A percentile compares a stretch with the other conserved stretches of the same genome.
These are phyloP conservation scores for Tuctoria greenei DNA, from an alignment of 176 grass and related monocot genomes.

Conservation along the genomic window DNA sequence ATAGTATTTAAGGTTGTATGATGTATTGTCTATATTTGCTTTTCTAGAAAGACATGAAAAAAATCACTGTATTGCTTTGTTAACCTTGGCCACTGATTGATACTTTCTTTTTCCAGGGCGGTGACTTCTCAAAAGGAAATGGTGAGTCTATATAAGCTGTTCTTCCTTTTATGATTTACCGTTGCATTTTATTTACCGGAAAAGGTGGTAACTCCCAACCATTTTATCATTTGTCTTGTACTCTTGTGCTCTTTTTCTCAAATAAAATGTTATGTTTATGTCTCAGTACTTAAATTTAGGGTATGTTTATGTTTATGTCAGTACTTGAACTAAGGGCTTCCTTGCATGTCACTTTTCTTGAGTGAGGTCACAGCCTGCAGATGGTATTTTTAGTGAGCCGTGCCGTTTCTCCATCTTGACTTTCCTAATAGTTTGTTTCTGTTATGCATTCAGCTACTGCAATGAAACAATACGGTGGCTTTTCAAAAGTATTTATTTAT, in stretches of 20 bases:
- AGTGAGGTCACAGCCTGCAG: neutral
- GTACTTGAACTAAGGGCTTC: neutral
- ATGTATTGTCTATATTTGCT: slow-evolving; percentile 27
- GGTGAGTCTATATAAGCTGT: slow-evolving; percentile 58
- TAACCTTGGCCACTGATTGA: slow-evolving; percentile 31
- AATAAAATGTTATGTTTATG: slow-evolving; percentile 14
- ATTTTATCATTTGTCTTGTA: slow-evolving; percentile 15
- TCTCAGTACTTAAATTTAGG: neutral
- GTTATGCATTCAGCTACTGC: neutral
- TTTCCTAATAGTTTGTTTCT: neutral
- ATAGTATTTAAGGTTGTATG: slow-evolving; percentile 72
- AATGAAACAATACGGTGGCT: neutral
- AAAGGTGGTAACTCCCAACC: neutral
- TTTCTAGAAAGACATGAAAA: slow-evolving; percentile 8
- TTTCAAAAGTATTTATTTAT: no score
- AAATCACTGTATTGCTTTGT: neutral
- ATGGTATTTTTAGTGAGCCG: neutral
- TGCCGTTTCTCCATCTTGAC: neutral
- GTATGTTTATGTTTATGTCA: neutral
- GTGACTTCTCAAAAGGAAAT: slow-evolving; percentile 78
- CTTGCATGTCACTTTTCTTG: neutral
- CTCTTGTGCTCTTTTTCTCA: slow-evolving; percentile 6
- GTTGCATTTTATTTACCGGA: neutral
- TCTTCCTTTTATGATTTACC: neutral
- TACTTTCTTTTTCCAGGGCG: slow-evolving; percentile 64